Percentiles rank a stretch among this genome's conserved stretches.
Conservation (phyloP, 345 rosid species). For the Gynandropsis gynandra region DNA sequence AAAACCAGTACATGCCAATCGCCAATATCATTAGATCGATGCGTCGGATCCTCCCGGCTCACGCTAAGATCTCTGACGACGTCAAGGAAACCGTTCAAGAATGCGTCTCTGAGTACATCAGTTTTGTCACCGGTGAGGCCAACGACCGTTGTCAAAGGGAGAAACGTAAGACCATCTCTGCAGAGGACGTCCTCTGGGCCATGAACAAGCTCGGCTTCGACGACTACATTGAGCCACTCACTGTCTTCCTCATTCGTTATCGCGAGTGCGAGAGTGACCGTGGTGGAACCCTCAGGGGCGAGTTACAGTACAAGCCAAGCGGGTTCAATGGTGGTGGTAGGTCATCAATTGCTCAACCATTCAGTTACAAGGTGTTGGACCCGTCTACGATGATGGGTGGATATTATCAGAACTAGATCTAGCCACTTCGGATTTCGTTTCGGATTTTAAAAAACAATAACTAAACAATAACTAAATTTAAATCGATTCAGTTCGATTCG, state of each 20-base stretch:
- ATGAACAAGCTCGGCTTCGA: slow-evolving; percentile 64
- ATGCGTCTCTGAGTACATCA: slow-evolving; percentile 62
- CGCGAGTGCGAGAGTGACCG: slow-evolving; percentile 42
- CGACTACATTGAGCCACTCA: slow-evolving; percentile 42
- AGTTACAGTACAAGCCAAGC: slow-evolving; percentile 6
- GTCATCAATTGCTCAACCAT: slow-evolving; percentile 10
- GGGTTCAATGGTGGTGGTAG: slow-evolving; percentile 19
- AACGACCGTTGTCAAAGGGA: slow-evolving; percentile 68
- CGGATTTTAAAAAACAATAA: no score
- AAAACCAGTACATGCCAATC: slow-evolving; percentile 62
- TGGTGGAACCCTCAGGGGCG: slow-evolving; percentile 24
- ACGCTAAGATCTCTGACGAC: slow-evolving; percentile 65
- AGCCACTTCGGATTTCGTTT: no score
- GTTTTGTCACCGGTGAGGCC: slow-evolving; percentile 69
- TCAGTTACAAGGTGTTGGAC: slow-evolving; percentile 20
- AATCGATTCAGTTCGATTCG: no score
- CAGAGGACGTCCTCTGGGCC: slow-evolving; percentile 64
- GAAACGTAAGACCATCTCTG: slow-evolving; percentile 61
- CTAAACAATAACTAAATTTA: no score
- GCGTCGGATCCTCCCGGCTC: slow-evolving; percentile 47
- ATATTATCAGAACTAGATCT: slow-evolving; percentile 20
- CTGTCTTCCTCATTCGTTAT: slow-evolving; percentile 35
- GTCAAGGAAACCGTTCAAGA: slow-evolving; percentile 67
- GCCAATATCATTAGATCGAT: slow-evolving; percentile 63
- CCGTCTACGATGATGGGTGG: slow-evolving; percentile 25